Conservation (phyloP, 2,329 filamentous ascomycete genomes). For the Alternaria longipes region DNA sequence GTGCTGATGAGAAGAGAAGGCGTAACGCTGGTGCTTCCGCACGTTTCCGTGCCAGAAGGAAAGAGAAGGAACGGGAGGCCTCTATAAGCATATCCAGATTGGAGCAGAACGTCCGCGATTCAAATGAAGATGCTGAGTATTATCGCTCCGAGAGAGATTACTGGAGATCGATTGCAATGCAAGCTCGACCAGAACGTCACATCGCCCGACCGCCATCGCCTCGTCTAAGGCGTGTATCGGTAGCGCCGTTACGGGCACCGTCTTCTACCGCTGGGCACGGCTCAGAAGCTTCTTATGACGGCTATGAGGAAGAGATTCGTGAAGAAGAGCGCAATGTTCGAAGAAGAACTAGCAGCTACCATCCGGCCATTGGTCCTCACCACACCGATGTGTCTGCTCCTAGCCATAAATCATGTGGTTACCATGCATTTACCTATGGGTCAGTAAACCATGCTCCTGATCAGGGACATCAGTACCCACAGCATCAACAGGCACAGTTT, state of each 20-base stretch:
- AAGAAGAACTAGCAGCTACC: constrained; percentile 49
- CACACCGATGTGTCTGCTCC: constrained; percentile 33
- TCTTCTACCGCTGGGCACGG: constrained; percentile 41
- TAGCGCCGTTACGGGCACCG: constrained; percentile 38
- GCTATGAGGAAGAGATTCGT: constrained; percentile 41
- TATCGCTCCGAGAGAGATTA: constrained; percentile 78
- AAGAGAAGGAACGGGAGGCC: constrained; percentile 81
- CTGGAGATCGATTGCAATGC: constrained; percentile 65
- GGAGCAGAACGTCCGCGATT: constrained; percentile 73
- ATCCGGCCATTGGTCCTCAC: constrained; percentile 38
- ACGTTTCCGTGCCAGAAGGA: constrained; percentile 80
- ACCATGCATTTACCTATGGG: constrained; percentile 30
- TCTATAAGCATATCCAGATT: constrained; percentile 73
- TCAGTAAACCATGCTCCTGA: constrained; percentile 29
- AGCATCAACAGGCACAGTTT: constrained; percentile 22
- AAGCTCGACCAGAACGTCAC: constrained; percentile 61
- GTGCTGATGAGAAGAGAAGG: constrained; percentile 85
- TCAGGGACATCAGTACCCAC: constrained; percentile 16
- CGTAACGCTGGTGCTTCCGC: constrained; percentile 87
- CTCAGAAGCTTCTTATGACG: constrained; percentile 44
- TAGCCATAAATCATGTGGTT: constrained; percentile 29
- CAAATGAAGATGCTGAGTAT: constrained; percentile 74
- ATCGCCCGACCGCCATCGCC: constrained; percentile 57
- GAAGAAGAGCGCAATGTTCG: constrained; percentile 50
- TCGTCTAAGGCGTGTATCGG: constrained; percentile 46